Conservation (phyloP, 176 grass and related monocot genomes). For the Luzula sylvatica region DNA sequence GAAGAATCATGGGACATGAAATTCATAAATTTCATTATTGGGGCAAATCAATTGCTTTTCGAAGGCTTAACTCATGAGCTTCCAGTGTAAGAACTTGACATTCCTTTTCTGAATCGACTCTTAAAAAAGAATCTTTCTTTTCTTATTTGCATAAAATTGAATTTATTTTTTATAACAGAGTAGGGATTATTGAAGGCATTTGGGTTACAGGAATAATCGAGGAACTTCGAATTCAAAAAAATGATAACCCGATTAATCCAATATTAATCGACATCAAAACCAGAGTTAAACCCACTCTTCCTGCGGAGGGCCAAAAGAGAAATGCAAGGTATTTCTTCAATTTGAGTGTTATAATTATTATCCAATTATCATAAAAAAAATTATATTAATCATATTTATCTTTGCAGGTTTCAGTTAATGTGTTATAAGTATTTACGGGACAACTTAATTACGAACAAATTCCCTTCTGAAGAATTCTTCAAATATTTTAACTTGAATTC, state of each 20-base stretch:
- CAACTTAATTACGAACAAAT: constrained; percentile 38
- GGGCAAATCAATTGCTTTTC: constrained; percentile 67
- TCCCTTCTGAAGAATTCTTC: constrained; percentile 53
- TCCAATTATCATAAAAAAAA: neutral
- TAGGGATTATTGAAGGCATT: constrained; percentile 52
- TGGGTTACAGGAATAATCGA: constrained; percentile 89
- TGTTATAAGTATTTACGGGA: constrained; percentile 94
- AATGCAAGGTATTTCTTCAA: constrained; percentile 59
- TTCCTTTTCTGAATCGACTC: no score
- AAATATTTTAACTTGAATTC: constrained; percentile 63
- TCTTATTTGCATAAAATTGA: no score
- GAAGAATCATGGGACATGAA: constrained; percentile 68
- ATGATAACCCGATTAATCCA: constrained; percentile 37
- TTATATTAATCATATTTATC: constrained; percentile 2
- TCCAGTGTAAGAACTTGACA: constrained; percentile 64
- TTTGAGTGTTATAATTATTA: neutral
- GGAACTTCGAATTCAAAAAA: constrained; percentile 47
- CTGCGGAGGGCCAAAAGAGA: constrained; percentile 78
- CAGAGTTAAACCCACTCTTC: constrained; percentile 30
- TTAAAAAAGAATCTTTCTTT: no score
- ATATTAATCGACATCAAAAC: constrained; percentile 84
- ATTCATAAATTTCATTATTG: constrained; percentile 74
- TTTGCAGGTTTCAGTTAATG: constrained; percentile 84
- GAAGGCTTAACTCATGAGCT: constrained; percentile 72
- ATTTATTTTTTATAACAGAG: constrained; percentile 22